Base-by-base conservation (phyloP, 2,329 filamentous ascomycete species). In the Hypoxylon sp. region DNA sequence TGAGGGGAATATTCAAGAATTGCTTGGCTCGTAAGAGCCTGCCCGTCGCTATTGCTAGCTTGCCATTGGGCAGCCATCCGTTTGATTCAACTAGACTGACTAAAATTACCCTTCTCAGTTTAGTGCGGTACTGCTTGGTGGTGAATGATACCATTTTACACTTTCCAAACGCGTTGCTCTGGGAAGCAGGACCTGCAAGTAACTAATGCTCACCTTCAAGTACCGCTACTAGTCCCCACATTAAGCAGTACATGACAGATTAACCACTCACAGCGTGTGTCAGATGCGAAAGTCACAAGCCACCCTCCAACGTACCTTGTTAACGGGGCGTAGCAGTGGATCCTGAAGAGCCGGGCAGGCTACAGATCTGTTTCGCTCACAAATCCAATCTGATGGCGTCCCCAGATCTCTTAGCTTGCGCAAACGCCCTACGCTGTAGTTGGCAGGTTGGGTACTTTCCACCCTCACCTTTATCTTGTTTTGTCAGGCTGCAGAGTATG, bases 241-340 rank as follows among this genome's bases (percentile, higher is more conserved):
- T 23, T 1, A 5, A 3, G n/a, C 2, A 63, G 58, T 74, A 75
- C 73, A 69, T 64, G 16, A 51, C 50, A 53, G 34, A 63, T 51
- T 39, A 62, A 62, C 71, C 69, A 71, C 54, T 65, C 69, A 65
- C 61, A 68, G 65, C 62, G 66, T 70, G 69, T 74, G 74, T 73
- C 70, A 70, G 70, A 63, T 58, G 71, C 54, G 46, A 56, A 70
- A 74, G 72, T 75, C 74, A 75, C 71, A 71, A 72, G 74, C 70
- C 64, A 63, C 56, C 52, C 32, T 47, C 56, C 39, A 45, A 63
- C 61, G 25, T 45, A 65, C 50, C 48, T 55, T 47, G 58, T 52
- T 47, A 63, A 63, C 46, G 14, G 53, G 52, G 52, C 60, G 60
- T 47, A 32, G 21, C 27, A 32, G 57, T 19, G 48, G 48, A 50